Evolutionary conservation across 1,139 yeast genomes (phyloP).

Genomic region (Hemisphaericaspora xylanilytica): DNA sequence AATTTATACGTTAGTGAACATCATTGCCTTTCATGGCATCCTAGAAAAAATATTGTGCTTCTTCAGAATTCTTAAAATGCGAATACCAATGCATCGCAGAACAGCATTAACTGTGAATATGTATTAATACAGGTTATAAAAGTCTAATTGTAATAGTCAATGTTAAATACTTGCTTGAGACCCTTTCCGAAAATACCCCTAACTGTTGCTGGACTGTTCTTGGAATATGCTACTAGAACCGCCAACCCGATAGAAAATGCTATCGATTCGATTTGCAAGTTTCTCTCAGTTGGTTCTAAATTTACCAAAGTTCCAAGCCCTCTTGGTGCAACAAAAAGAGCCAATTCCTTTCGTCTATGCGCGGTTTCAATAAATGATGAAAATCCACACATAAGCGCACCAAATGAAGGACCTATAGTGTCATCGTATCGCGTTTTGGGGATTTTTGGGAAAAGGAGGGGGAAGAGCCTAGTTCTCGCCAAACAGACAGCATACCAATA

Average conservation of each 20-base stretch:
- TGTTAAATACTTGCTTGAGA: conserved; percentile 19
- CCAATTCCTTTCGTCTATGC: conserved; percentile 39
- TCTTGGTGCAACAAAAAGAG: conserved; percentile 38
- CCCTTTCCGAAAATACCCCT: conserved; percentile 40
- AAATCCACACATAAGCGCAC: conserved; percentile 33
- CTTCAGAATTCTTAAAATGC: too few species aligned
- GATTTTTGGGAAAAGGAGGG: conserved; percentile 28
- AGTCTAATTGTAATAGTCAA: conserved; percentile 16
- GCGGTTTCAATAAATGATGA: conserved; percentile 34
- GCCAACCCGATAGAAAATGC: conserved; percentile 36
- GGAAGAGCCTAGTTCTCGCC: conserved; percentile 29
- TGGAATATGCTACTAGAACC: conserved; percentile 32
- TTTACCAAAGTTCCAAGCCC: conserved; percentile 37
- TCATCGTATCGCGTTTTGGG: conserved; percentile 30
- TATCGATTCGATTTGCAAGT: conserved; percentile 27
- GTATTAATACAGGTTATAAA: too few species aligned
- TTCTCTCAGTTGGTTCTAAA: conserved; percentile 23
- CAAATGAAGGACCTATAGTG: conserved; percentile 30
- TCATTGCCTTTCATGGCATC: too few species aligned
- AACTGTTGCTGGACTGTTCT: conserved; percentile 26
- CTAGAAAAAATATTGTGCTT: too few species aligned
- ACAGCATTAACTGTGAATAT: too few species aligned
- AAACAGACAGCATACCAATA: conserved; percentile 41
- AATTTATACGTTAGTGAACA: too few species aligned
- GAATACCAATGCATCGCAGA: too few species aligned